phyloP scores from a whole-genome alignment of 2,329 filamentous ascomycete species.

The Colletotrichum australisinense region DNA sequence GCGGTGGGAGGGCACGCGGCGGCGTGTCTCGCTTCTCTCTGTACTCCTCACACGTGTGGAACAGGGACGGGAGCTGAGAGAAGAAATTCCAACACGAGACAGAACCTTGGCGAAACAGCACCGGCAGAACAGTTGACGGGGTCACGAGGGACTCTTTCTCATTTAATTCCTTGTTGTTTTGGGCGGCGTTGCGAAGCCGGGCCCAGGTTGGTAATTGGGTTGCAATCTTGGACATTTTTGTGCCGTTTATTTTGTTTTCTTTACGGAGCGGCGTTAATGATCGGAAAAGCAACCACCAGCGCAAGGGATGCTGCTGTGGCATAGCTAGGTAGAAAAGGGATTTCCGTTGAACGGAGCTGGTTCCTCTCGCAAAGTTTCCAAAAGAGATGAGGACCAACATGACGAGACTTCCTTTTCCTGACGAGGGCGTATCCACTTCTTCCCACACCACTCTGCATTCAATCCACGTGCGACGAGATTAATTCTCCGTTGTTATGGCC shows the following conservation, averaged over 20 bases:
- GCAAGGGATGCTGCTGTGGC: slow-evolving; percentile 13
- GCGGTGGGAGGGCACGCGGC: not conserved
- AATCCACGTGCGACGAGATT: not conserved
- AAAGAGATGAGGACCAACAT: not conserved
- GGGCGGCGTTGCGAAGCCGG: not conserved
- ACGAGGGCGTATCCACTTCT: slow-evolving; percentile 1
- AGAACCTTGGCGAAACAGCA: slow-evolving; percentile 31
- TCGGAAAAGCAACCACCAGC: slow-evolving; percentile 26
- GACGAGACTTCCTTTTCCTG: slow-evolving; percentile 9
- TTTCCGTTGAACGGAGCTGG: slow-evolving; percentile 8
- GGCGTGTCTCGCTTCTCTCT: not conserved
- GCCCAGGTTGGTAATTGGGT: slow-evolving; percentile 24
- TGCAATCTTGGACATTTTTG: slow-evolving; percentile 18
- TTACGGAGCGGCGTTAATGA: slow-evolving; percentile 20
- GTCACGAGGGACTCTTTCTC: slow-evolving; percentile 3
- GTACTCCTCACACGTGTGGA: slow-evolving; percentile 12
- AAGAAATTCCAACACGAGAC: slow-evolving; percentile 32
- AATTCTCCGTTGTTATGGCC: not conserved
- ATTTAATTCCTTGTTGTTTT: not conserved
- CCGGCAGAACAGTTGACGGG: slow-evolving; percentile 25
- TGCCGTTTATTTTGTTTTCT: not conserved
- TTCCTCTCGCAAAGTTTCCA: not conserved
- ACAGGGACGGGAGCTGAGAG: slow-evolving; percentile 27
- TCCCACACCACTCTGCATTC: not conserved
- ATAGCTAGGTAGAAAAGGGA: slow-evolving; percentile 7